Evolutionary conservation across 2,329 filamentous ascomycete genomes (phyloP).

Genomic region (Diaporthe citrichinensis): DNA sequence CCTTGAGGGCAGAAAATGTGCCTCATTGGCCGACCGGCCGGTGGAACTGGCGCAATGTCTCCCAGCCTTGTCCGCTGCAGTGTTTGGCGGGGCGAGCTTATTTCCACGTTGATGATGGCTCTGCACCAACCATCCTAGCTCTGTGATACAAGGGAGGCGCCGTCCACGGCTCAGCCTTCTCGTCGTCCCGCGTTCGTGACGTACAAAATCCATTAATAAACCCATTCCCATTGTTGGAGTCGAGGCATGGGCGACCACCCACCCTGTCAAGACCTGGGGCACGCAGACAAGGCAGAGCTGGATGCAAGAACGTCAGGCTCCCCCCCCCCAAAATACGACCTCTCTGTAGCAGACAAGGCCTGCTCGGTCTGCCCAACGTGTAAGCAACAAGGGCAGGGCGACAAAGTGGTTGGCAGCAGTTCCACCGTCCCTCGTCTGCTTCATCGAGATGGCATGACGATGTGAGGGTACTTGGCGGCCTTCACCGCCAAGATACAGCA

Average conservation of each 20-base stretch:
- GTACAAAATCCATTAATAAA: constrained; percentile 26
- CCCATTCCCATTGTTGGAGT: constrained; percentile 49
- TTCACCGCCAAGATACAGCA: constrained; percentile 22
- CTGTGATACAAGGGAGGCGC: constrained; percentile 18
- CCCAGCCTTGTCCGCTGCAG: constrained; percentile 43
- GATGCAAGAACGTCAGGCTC: background rate
- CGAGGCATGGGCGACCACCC: constrained; percentile 47
- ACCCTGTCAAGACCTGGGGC: background rate
- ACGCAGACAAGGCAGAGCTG: background rate
- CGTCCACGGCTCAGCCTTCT: constrained; percentile 44
- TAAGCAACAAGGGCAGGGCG: constrained; percentile 6
- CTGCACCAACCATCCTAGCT: constrained; percentile 43
- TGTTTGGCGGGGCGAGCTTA: constrained; percentile 40
- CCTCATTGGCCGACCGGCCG: constrained; percentile 45
- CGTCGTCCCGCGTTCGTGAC: constrained; percentile 6
- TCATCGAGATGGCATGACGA: constrained; percentile 26
- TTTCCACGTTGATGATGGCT: constrained; percentile 36
- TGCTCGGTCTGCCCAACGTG: background rate
- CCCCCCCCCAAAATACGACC: background rate
- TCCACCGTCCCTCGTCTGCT: background rate
- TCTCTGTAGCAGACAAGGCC: constrained; percentile 36
- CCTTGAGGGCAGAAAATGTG: background rate
- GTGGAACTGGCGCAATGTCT: constrained; percentile 30
- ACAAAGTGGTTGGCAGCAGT: constrained; percentile 1
- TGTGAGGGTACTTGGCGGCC: constrained; percentile 11